Evolutionary conservation across 1,139 yeast species (phyloP).

Genomic region (Candida dubliniensis): DNA sequence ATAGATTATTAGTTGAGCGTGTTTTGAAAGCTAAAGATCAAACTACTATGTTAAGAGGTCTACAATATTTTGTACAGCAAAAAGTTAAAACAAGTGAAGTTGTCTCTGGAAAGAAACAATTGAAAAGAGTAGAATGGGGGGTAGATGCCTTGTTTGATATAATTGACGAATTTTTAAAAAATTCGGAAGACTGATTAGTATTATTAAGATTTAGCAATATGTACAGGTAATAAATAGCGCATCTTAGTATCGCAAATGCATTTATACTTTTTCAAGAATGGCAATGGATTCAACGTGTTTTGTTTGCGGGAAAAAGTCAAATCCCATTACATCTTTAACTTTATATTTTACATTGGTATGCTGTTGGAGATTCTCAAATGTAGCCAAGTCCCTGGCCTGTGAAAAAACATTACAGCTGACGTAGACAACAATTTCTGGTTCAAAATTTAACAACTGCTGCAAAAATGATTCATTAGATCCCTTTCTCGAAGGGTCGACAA

Average conservation of each 20-base stretch:
- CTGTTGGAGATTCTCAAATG: conserved; percentile 26
- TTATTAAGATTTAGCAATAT: conserved; percentile 6
- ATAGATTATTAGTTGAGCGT: conserved; percentile 52
- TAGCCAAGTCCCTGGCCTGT: conserved; percentile 45
- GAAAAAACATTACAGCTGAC: conserved; percentile 50
- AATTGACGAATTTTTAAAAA: conserved; percentile 47
- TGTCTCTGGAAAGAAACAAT: conserved; percentile 59
- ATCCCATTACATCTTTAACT: conserved; percentile 37
- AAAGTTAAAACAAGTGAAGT: conserved; percentile 52
- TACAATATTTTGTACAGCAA: conserved; percentile 65
- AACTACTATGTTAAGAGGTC: conserved; percentile 62
- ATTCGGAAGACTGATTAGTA: conserved; percentile 6
- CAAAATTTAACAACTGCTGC: conserved; percentile 35
- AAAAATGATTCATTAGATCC: conserved; percentile 39
- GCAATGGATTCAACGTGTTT: conserved; percentile 50
- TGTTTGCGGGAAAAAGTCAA: conserved; percentile 51
- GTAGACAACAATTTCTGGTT: conserved; percentile 40
- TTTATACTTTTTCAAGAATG: conserved; percentile 24
- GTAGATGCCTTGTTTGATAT: conserved; percentile 54
- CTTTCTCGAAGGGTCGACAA: conserved; percentile 49
- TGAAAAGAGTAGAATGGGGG: conserved; percentile 71
- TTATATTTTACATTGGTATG: conserved; percentile 21
- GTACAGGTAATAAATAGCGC: conserved; percentile 1
- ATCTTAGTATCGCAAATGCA: background rate
- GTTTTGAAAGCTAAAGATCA: conserved; percentile 65